These are phyloP conservation scores for Dacryopinax primogenitus DNA, from an alignment of 768 basidiomycete species.

Conservation along the genomic window DNA sequence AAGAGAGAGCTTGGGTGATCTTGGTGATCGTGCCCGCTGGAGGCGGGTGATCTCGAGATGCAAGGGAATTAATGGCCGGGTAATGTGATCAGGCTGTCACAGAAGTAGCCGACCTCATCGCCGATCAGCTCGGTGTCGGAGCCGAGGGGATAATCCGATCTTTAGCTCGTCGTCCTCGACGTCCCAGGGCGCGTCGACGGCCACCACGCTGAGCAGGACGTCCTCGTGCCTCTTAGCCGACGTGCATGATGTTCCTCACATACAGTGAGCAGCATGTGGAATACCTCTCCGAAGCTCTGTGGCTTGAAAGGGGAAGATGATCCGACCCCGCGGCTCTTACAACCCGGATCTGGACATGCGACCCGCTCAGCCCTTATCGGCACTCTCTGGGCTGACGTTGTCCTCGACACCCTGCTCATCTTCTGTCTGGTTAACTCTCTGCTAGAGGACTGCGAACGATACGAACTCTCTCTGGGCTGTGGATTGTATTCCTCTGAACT, in stretches of 20 bases:
- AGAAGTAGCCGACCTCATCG: background rate
- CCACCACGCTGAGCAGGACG: background rate
- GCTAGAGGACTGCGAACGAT: background rate
- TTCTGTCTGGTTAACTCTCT: background rate
- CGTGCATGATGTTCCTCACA: too few species aligned
- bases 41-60: background rate
- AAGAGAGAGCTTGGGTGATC: background rate
- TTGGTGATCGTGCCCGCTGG: too few species aligned
- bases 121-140: background rate
- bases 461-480: background rate
- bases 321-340: background rate
- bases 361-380: background rate
- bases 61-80: background rate
- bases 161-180: background rate
- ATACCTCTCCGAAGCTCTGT: background rate
- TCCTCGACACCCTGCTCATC: background rate
- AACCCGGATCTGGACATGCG: slow-evolving; percentile 8
- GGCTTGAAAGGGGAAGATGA: background rate
- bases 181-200: background rate
- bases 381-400: background rate
- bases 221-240: background rate
- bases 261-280: too few species aligned
- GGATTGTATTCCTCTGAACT: too few species aligned
- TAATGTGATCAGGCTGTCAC: slow-evolving; percentile 4
- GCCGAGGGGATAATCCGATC: background rate